phyloP scores from a whole-genome alignment of 495 filamentous ascomycete genomes.

The Penicillium lividum region DNA sequence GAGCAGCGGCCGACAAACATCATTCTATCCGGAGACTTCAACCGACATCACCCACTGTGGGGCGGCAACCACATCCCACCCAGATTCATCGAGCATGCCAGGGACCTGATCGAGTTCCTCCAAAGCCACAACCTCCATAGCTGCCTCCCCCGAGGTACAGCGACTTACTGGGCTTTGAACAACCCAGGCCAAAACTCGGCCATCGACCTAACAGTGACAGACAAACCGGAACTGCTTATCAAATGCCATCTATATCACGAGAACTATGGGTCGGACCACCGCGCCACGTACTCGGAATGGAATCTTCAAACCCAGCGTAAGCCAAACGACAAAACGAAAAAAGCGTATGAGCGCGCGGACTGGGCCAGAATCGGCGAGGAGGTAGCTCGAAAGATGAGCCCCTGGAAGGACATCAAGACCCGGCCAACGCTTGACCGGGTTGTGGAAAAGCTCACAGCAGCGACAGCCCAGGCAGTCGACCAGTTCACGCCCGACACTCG shows the following conservation, averaged over 20 bases:
- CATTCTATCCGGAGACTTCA: constrained; percentile 28
- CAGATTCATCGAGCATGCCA: constrained; percentile 20
- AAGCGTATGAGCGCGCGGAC: constrained; percentile 30
- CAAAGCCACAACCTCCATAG: constrained; percentile 14
- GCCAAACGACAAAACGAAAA: constrained; percentile 14
- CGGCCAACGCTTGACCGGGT: constrained; percentile 16
- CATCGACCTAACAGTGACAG: constrained; percentile 23
- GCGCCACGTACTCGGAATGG: constrained; percentile 27
- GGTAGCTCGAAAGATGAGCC: constrained; percentile 5
- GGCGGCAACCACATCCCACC: constrained; percentile 19
- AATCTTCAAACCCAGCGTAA: constrained; percentile 13
- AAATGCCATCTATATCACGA: constrained; percentile 27
- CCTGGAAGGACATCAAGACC: constrained; percentile 15
- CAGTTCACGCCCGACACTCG: constrained; percentile 8
- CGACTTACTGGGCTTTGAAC: constrained; percentile 22
- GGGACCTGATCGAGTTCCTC: constrained; percentile 25
- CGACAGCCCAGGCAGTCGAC: constrained; percentile 12
- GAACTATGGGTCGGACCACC: constrained; percentile 24
- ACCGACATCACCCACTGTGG: constrained; percentile 27
- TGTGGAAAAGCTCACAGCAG: constrained; percentile 11
- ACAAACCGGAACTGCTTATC: constrained; percentile 14
- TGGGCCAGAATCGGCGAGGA: constrained; percentile 11
- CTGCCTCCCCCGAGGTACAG: constrained; percentile 18
- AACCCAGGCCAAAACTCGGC: constrained; percentile 21
- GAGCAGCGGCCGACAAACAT: constrained; percentile 10